Conservation (phyloP, 2,329 filamentous ascomycete species). For the Neospermospora avenae region DNA sequence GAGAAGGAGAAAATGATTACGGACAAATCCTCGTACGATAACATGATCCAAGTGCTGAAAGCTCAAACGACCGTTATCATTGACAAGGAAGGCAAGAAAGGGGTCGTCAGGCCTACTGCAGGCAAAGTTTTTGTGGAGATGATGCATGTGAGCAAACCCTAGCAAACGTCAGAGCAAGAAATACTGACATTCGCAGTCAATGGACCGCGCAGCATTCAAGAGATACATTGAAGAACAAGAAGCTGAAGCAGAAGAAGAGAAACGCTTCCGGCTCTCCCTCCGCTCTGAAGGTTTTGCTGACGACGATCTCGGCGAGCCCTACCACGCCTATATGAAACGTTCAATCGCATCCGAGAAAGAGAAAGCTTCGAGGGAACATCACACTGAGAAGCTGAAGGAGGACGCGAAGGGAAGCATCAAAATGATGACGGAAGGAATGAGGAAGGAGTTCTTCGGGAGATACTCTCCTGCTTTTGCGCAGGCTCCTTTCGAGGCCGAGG, state of each 20-base stretch:
- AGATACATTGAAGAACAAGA: not conserved
- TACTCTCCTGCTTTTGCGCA: not conserved
- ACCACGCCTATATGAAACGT: constrained; percentile 1
- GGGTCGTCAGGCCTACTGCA: not conserved
- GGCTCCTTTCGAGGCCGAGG: not conserved
- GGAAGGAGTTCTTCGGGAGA: not conserved
- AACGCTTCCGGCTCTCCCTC: not conserved
- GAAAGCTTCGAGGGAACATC: not conserved
- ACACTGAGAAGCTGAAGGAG: not conserved
- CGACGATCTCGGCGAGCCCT: constrained; percentile 14
- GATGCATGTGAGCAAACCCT: not conserved
- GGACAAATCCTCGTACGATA: not conserved
- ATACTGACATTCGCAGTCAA: not conserved
- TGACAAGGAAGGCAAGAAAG: not conserved
- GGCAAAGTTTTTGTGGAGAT: not conserved
- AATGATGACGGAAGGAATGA: not conserved
- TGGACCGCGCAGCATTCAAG: not conserved
- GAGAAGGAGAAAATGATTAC: not conserved
- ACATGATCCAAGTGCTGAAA: not conserved
- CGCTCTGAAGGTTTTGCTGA: not conserved
- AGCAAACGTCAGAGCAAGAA: too few species aligned
- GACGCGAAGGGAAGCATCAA: not conserved
- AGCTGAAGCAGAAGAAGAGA: not conserved
- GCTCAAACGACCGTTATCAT: not conserved
- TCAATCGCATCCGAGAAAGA: not conserved